Percentiles rank a stretch among this genome's conserved stretches.
phyloP scores from a whole-genome alignment of 768 basidiomycete species.

The Naganishia friedmannii region DNA sequence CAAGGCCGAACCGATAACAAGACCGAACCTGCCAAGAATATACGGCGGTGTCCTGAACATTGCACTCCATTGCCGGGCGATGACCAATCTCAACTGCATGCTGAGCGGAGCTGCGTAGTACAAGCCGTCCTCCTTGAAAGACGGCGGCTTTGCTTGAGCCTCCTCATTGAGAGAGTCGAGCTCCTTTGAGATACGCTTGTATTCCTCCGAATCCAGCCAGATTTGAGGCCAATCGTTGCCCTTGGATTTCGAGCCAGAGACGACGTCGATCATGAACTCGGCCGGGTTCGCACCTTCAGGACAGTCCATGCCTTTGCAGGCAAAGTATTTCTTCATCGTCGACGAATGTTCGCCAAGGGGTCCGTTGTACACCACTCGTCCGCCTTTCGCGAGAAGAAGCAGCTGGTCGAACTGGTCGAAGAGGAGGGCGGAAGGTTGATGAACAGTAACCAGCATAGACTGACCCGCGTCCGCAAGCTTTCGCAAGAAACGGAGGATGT shows the following conservation, averaged over 20 bases:
- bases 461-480: conserved; percentile 74
- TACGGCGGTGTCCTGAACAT: conserved; percentile 19
- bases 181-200: conserved; percentile 49
- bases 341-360: conserved; percentile 22
- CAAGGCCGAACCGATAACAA: conserved; percentile 20
- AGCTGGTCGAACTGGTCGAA: conserved; percentile 76
- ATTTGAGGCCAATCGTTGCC: conserved; percentile 73
- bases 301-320: not conserved
- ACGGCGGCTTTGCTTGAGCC: conserved; percentile 53
- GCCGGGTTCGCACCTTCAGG: conserved; percentile 26
- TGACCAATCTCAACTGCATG: conserved; percentile 23
- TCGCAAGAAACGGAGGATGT: conserved; percentile 65
- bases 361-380: conserved; percentile 54
- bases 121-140: conserved; percentile 34
- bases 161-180: conserved; percentile 56
- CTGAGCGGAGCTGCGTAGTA: conserved; percentile 27
- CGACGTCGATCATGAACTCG: conserved; percentile 27
- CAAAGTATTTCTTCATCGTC: conserved; percentile 28
- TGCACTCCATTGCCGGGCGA: conserved; percentile 2
- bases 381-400: conserved; percentile 70
- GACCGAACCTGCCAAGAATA: conserved; percentile 22
- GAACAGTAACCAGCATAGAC: conserved; percentile 66
- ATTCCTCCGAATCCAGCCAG: conserved; percentile 70
- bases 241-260: conserved; percentile 43
- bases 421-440: conserved; percentile 60